Conservation (phyloP, 2,329 filamentous ascomycete species). For the Penicillium sclerotigenum region DNA sequence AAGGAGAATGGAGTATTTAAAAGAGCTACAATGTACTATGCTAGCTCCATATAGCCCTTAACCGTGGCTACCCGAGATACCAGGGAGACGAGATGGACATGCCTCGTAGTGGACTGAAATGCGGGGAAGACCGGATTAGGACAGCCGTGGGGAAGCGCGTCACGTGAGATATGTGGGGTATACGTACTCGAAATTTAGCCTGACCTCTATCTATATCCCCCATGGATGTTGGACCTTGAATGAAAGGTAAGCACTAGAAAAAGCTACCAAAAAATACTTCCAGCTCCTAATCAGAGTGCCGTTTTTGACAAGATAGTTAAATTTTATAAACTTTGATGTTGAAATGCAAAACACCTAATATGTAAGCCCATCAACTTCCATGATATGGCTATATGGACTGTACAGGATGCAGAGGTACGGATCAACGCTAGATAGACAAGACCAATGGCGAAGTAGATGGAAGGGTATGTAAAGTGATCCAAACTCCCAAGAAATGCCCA, state of each 20-base stretch:
- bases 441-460: slow-evolving; percentile 6
- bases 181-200: neutral
- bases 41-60: neutral
- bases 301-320: too few species aligned
- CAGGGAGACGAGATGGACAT: neutral
- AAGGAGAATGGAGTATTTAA: slow-evolving; percentile 3
- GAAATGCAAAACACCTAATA: neutral
- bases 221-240: neutral
- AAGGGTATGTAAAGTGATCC: slow-evolving; percentile 8
- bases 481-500: slow-evolving; percentile 22
- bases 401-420: neutral
- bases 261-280: neutral
- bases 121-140: slow-evolving; percentile 10
- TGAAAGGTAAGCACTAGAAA: neutral
- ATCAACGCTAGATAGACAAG: slow-evolving; percentile 3
- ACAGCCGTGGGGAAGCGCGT: slow-evolving; percentile 9
- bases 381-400: neutral
- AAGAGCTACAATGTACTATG: neutral
- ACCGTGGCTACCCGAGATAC: slow-evolving; percentile 19
- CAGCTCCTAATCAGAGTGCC: neutral
- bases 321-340: neutral
- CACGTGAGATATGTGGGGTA: slow-evolving; percentile 8
- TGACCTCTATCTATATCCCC: neutral
- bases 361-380: neutral
- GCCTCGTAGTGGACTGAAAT: neutral